These are phyloP conservation scores for Cyclotella choctawhatcheeana DNA, from an alignment of 108 stramenopile genomes.

Conservation along the genomic window DNA sequence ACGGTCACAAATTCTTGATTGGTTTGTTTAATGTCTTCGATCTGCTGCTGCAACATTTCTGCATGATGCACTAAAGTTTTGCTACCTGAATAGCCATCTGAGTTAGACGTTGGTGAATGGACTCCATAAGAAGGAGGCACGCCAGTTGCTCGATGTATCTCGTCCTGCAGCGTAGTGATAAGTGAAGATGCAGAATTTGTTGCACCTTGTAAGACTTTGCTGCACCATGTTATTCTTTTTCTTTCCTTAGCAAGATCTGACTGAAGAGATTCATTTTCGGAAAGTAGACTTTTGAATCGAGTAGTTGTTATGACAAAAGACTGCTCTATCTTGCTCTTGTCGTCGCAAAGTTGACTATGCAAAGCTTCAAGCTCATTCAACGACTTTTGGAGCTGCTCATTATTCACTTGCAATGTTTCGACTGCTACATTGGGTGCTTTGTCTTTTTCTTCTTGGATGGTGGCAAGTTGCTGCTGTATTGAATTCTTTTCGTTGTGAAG, in stretches of 20 bases:
- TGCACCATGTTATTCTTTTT: neutral
- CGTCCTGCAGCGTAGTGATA: neutral
- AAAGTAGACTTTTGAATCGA: neutral
- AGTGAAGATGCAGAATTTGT: neutral
- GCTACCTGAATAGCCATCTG: neutral
- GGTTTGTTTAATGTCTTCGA: neutral
- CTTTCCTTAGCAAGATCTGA: neutral
- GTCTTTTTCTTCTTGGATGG: neutral
- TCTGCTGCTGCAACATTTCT: neutral
- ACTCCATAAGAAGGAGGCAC: neutral
- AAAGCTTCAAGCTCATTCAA: neutral
- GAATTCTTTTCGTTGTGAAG: neutral
- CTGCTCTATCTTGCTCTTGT: neutral
- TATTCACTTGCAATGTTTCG: neutral
- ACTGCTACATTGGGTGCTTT: neutral
- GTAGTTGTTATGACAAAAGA: neutral
- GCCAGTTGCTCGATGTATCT: neutral
- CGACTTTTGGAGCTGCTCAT: slow-evolving; percentile 3
- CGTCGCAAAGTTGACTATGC: neutral
- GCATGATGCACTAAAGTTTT: neutral
- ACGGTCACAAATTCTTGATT: neutral
- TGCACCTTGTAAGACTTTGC: neutral
- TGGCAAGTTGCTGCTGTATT: slow-evolving; percentile 2
- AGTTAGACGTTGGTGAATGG: neutral
- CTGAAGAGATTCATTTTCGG: slow-evolving; percentile 7